Evolutionary conservation across 306 rosid species (phyloP), one percentile per base, ranked within the genome.

Genomic region (Arachis hypogaea): DNA sequence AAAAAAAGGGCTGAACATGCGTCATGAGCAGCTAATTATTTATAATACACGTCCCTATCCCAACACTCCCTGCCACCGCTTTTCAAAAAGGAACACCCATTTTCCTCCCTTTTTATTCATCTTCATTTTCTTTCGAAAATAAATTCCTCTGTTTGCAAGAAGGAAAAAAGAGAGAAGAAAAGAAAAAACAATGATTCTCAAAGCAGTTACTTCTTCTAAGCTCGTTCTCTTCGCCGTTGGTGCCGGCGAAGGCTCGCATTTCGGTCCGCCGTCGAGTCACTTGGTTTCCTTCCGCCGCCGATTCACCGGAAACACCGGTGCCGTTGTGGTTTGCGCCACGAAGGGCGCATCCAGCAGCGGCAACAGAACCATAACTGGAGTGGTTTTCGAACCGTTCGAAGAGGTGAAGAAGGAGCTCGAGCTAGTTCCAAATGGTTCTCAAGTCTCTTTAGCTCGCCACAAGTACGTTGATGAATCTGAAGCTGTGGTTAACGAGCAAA

Each of bases 351-450:
- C 56, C 56, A 12, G 56, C 16, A 73, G 29, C 7, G 83, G 83
- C 60, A 72, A 45, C 56, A 88, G 85, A 0, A 85, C 84, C 3
- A 77, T 92, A 2, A 82, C 95, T 1, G 98, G 99, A 0, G 99
- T 95, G 22, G 47, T 95, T 11, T 95, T 95, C 52, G 96, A 95
- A 82, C 99, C 99, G 1, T 95, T 92, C 56, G 98, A 90, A 51
- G 99, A 92, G 77, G 97, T 92, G 71, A 92, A 92, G 85, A 95
- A 87, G 82, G 98, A 95, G 81, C 89, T 92, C 12, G 90, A 86
- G 76, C 98, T 95, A 9, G 95, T 95, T 1, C 98, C 98, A 7
- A 67, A 78, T 12, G 85, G 77, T 7, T 93, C 98, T 0, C 92
- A 92, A 10, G 77, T 72, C 65, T 92, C 99, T n/a, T 70, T 95